These are phyloP conservation scores for Citrus sinensis DNA, from an alignment of 345 rosid genomes.

Conservation along the genomic window DNA sequence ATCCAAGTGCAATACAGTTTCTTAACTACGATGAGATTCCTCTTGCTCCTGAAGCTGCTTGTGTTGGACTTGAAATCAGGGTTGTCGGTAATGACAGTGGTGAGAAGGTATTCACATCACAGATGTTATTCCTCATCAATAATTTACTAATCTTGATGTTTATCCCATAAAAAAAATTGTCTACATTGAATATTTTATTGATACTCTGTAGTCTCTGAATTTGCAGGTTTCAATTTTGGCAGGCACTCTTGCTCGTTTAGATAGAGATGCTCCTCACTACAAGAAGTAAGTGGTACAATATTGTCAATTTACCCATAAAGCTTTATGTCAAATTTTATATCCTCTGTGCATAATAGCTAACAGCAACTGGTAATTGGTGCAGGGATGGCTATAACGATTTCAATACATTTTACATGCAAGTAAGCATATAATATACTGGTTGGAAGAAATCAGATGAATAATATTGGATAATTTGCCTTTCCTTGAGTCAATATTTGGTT, in stretches of 20 bases:
- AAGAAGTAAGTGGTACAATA: conserved; percentile 48
- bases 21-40: conserved; percentile 91
- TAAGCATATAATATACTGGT: conserved; percentile 34
- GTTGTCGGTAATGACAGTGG: conserved; percentile 98
- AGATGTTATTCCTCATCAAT: neutral
- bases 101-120: conserved; percentile 66
- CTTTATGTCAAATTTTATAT: neutral
- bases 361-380: conserved; percentile 36
- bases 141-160: neutral
- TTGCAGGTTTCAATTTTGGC: conserved; percentile 93
- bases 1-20: conserved; percentile 72
- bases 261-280: conserved; percentile 92
- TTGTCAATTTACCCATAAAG: neutral
- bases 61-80: conserved; percentile 91
- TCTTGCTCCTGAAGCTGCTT: conserved; percentile 90
- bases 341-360: conserved; percentile 5
- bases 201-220: conserved; percentile 12
- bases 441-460: neutral
- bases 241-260: conserved; percentile 94
- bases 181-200: neutral
- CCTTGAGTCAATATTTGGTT: neutral
- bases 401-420: conserved; percentile 98
- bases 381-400: conserved; percentile 99
- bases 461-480: neutral
- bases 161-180: neutral